Conservation (phyloP, 331 rosid genomes). For the Saraca asoca region DNA sequence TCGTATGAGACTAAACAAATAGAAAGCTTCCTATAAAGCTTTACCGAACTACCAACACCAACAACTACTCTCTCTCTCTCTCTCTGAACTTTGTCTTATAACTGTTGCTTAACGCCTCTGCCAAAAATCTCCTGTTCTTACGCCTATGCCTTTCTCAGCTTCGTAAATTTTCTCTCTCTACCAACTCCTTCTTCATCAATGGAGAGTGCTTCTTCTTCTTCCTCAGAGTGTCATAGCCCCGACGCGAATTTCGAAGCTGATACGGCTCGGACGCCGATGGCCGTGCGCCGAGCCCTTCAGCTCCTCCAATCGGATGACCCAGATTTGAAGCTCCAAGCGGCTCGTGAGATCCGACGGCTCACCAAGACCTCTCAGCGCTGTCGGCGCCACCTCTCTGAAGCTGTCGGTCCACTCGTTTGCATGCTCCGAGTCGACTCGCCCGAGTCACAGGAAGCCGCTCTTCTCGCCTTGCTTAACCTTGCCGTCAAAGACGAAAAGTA, state of each 20-base stretch:
- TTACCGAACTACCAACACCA: conserved; percentile 39
- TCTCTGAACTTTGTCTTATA: conserved; percentile 22
- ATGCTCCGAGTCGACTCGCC: conserved; percentile 72
- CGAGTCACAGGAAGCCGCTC: conserved; percentile 73
- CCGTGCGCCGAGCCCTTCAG: conserved; percentile 71
- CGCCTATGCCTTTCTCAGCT: conserved; percentile 26
- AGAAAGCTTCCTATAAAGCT: not conserved
- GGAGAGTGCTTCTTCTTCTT: conserved; percentile 44
- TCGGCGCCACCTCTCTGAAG: conserved; percentile 77
- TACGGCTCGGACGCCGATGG: conserved; percentile 41
- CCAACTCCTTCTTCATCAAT: conserved; percentile 11
- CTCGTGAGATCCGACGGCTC: conserved; percentile 80
- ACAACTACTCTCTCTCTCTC: conserved; percentile 29
- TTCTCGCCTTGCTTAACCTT: conserved; percentile 88
- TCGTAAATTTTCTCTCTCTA: conserved; percentile 12
- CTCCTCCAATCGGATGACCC: conserved; percentile 65
- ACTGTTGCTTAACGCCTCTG: conserved; percentile 50
- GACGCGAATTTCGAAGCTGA: conserved; percentile 38
- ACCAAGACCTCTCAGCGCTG: conserved; percentile 77
- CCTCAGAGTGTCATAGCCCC: conserved; percentile 22
- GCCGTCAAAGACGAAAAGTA: conserved; percentile 87
- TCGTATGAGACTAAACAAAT: not conserved
- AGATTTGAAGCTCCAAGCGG: conserved; percentile 56
- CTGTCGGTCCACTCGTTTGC: conserved; percentile 63
- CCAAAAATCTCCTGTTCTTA: conserved; percentile 26